These are phyloP conservation scores for Sordariomycetes sp. DNA, from an alignment of 2,329 filamentous ascomycete species.

Conservation along the genomic window DNA sequence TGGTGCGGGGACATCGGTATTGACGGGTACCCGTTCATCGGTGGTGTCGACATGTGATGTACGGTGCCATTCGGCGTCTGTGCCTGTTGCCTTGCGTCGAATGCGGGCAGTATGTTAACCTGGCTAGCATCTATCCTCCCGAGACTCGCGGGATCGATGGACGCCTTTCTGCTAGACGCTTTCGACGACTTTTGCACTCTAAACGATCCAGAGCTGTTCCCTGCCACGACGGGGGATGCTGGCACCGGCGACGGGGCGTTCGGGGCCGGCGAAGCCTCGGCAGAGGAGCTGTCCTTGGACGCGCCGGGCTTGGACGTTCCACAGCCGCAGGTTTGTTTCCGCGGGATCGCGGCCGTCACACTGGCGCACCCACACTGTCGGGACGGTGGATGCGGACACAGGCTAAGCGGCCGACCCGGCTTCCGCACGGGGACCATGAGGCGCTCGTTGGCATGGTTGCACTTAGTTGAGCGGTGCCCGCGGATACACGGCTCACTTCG, in stretches of 20 bases:
- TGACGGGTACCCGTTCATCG: not conserved
- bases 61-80: not conserved
- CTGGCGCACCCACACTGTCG: slow-evolving; percentile 47
- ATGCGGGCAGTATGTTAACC: slow-evolving; percentile 29
- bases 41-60: not conserved
- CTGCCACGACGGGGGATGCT: slow-evolving; percentile 9
- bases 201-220: slow-evolving; percentile 18
- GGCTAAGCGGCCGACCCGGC: slow-evolving; percentile 56
- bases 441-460: slow-evolving; percentile 53
- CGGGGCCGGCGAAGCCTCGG: slow-evolving; percentile 1
- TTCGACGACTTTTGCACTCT: slow-evolving; percentile 33
- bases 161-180: slow-evolving; percentile 26
- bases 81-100: not conserved
- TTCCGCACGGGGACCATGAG: slow-evolving; percentile 60
- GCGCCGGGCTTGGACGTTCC: slow-evolving; percentile 18
- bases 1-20: not conserved
- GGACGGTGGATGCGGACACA: slow-evolving; percentile 52
- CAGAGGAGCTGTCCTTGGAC: slow-evolving; percentile 8
- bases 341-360: slow-evolving; percentile 51
- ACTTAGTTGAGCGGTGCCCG: slow-evolving; percentile 64
- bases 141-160: slow-evolving; percentile 33
- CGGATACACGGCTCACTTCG: slow-evolving; percentile 61
- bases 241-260: not conserved
- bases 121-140: slow-evolving; percentile 39
- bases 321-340: slow-evolving; percentile 42